Evolutionary conservation across 1,284 basidiomycete species (phyloP).

Genomic region (Cutaneotrichosporon sp.): DNA sequence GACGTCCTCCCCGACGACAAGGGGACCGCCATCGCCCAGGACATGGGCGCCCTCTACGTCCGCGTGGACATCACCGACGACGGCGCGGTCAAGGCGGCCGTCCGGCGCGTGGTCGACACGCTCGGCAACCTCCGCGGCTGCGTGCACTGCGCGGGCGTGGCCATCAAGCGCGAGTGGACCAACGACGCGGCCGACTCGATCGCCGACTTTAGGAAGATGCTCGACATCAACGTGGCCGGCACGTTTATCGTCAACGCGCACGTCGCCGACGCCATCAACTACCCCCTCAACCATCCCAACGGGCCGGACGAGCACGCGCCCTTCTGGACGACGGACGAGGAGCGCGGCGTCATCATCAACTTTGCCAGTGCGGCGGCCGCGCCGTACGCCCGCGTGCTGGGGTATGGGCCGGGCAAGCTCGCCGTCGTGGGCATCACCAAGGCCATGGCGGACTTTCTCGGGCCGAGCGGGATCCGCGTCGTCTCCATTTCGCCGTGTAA

Average conservation of each 20-base stretch:
- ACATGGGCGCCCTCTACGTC: constrained; percentile 32
- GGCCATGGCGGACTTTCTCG: constrained; percentile 44
- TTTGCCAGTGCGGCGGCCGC: constrained; percentile 46
- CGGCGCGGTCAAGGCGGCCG: constrained; percentile 34
- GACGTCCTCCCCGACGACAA: constrained; percentile 38
- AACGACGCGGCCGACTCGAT: constrained; percentile 44
- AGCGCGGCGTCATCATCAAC: constrained; percentile 50
- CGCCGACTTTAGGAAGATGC: constrained; percentile 46
- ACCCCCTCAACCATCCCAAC: constrained; percentile 36
- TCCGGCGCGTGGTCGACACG: constrained; percentile 26
- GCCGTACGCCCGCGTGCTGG: constrained; percentile 43
- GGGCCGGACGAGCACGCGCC: constrained; percentile 29
- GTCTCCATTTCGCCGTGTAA: constrained; percentile 41
- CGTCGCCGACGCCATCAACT: constrained; percentile 49
- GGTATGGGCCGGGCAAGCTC: constrained; percentile 47
- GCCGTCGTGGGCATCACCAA: constrained; percentile 47
- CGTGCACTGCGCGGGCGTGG: constrained; percentile 48
- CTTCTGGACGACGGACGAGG: constrained; percentile 43
- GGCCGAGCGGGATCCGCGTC: constrained; percentile 47
- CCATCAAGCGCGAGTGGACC: constrained; percentile 43
- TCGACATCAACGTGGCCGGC: constrained; percentile 45
- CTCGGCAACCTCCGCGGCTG: constrained; percentile 40
- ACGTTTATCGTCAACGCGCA: constrained; percentile 48
- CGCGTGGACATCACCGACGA: constrained; percentile 40
- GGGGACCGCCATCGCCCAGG: constrained; percentile 29